Evolutionary conservation across 345 rosid species (phyloP).

Genomic region (Diplotaxis tenuifolia): DNA sequence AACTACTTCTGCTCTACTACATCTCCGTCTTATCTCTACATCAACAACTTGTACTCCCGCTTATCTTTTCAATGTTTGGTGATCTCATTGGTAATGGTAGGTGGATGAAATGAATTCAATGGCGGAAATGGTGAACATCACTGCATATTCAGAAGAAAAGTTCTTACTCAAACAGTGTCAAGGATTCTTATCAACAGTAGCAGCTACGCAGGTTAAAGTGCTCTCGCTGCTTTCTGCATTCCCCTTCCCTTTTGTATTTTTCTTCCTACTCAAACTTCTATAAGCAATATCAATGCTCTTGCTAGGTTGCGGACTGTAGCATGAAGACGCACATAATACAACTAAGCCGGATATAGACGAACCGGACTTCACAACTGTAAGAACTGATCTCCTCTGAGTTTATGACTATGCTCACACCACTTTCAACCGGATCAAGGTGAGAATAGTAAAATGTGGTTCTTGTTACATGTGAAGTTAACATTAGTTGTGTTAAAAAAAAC

Average conservation of each 20-base stretch:
- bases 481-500: not conserved
- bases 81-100: conserved; percentile 39
- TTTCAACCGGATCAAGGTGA: not conserved
- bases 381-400: conserved; percentile 44
- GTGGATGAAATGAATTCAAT: conserved; percentile 67
- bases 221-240: too few species aligned
- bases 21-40: too few species aligned
- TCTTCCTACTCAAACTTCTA: too few species aligned
- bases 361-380: conserved; percentile 62
- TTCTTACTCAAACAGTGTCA: conserved; percentile 62
- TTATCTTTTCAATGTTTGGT: too few species aligned
- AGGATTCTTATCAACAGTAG: conserved; percentile 61
- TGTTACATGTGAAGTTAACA: not conserved
- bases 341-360: conserved; percentile 39
- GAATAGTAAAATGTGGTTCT: conserved; percentile 3
- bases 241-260: too few species aligned
- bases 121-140: conserved; percentile 62
- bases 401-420: conserved; percentile 52
- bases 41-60: too few species aligned
- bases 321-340: conserved; percentile 82
- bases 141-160: conserved; percentile 67
- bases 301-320: conserved; percentile 79
- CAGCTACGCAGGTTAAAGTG: conserved; percentile 84
- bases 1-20: too few species aligned
- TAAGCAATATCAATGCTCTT: conserved; percentile 5